Conservation (phyloP, 2,329 filamentous ascomycete genomes). For the Cercospora sojina region DNA sequence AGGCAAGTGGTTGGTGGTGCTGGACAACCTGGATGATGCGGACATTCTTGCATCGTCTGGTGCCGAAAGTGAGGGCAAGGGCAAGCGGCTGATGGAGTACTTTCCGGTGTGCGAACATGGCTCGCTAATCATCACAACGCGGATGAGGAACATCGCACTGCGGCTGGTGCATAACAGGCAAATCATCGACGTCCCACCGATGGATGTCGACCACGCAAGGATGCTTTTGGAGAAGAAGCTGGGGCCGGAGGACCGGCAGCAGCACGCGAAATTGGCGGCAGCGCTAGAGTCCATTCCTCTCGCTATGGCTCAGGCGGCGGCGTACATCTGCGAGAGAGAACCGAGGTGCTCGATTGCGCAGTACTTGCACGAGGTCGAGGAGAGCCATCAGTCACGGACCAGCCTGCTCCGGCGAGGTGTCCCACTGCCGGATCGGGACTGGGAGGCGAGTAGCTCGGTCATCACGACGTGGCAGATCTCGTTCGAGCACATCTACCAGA, state of each 20-base stretch:
- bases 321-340: slow-evolving; percentile 35
- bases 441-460: slow-evolving; percentile 23
- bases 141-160: slow-evolving; percentile 21
- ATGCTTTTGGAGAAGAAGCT: slow-evolving; percentile 31
- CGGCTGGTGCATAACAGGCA: slow-evolving; percentile 22
- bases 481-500: slow-evolving; percentile 26
- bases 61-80: background rate
- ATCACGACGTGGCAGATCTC: slow-evolving; percentile 30
- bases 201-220: slow-evolving; percentile 25
- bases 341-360: slow-evolving; percentile 36
- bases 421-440: slow-evolving; percentile 14
- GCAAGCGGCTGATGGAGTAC: slow-evolving; percentile 15
- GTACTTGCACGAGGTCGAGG: slow-evolving; percentile 44
- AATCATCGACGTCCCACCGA: slow-evolving; percentile 27
- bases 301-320: slow-evolving; percentile 38
- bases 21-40: slow-evolving; percentile 32
- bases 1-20: slow-evolving; percentile 28
- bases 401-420: slow-evolving; percentile 5
- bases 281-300: slow-evolving; percentile 39
- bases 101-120: slow-evolving; percentile 26
- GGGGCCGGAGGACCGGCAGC: slow-evolving; percentile 3
- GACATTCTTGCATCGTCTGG: slow-evolving; percentile 13
- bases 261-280: slow-evolving; percentile 14
- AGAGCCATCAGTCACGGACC: slow-evolving; percentile 35
- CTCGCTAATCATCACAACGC: slow-evolving; percentile 27